Percentiles rank a stretch among this genome's conserved stretches.
Evolutionary conservation across 768 basidiomycete species (phyloP).

Genomic region (Exidia glandulosa): DNA sequence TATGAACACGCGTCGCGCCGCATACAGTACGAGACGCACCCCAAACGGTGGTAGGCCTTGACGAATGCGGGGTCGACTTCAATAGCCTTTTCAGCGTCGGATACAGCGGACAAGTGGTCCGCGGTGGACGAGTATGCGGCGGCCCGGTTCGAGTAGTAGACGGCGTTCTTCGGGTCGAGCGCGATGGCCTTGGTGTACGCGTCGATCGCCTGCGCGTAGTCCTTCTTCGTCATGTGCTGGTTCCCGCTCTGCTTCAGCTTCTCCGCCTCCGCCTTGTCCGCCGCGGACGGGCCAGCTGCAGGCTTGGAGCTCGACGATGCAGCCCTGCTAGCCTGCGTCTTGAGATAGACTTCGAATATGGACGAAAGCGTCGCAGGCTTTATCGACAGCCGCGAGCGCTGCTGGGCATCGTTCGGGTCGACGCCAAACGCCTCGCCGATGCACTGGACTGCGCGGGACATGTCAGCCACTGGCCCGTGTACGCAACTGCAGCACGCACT

Average conservation of each 20-base stretch:
- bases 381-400: slow-evolving; percentile 55
- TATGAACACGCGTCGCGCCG: neutral
- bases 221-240: slow-evolving; percentile 70
- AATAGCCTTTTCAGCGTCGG: slow-evolving; percentile 82
- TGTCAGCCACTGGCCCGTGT: neutral
- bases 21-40: slow-evolving; percentile 39
- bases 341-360: slow-evolving; percentile 86
- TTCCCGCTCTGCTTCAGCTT: slow-evolving; percentile 69
- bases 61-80: slow-evolving; percentile 71
- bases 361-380: slow-evolving; percentile 69
- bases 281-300: slow-evolving; percentile 32
- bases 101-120: slow-evolving; percentile 72
- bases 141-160: slow-evolving; percentile 96
- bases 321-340: slow-evolving; percentile 57
- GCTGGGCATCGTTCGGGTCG: slow-evolving; percentile 54
- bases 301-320: slow-evolving; percentile 22
- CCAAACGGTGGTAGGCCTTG: slow-evolving; percentile 89
- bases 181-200: slow-evolving; percentile 76
- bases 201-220: slow-evolving; percentile 76
- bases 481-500: slow-evolving; percentile 34
- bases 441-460: slow-evolving; percentile 62
- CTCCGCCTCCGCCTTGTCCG: slow-evolving; percentile 67
- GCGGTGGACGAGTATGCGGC: slow-evolving; percentile 79
- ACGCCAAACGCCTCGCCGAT: slow-evolving; percentile 94
- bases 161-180: slow-evolving; percentile 67